These are phyloP conservation scores for Hortiboletus campestris DNA, from an alignment of 768 basidiomycete genomes.

Conservation along the genomic window DNA sequence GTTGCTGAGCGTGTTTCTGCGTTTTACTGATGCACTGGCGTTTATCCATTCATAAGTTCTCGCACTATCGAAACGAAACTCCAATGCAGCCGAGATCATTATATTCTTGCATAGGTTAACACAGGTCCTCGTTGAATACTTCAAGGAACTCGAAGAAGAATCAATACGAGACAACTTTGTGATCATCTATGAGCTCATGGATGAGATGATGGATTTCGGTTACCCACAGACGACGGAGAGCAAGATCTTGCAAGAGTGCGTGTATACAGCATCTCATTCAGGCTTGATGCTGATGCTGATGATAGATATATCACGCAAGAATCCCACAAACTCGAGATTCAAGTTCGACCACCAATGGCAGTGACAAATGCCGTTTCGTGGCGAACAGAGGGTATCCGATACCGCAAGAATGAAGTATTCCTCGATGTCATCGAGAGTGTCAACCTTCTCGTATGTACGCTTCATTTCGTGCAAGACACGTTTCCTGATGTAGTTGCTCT, in stretches of 20 bases:
- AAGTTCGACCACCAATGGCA: slow-evolving; percentile 90
- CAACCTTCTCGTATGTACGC: slow-evolving; percentile 76
- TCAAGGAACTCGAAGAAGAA: slow-evolving; percentile 99
- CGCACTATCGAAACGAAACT: slow-evolving; percentile 92
- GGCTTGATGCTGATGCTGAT: not conserved
- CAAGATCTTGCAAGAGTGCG: slow-evolving; percentile 96
- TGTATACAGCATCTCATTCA: slow-evolving; percentile 1
- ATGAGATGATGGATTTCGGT: slow-evolving; percentile 99
- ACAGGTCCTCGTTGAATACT: slow-evolving; percentile 94
- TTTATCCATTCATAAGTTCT: slow-evolving; percentile 56
- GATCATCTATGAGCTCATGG: slow-evolving; percentile 97
- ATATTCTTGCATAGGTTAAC: slow-evolving; percentile 93
- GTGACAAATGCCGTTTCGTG: slow-evolving; percentile 99
- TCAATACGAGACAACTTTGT: slow-evolving; percentile 99
- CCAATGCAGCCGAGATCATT: slow-evolving; percentile 94
- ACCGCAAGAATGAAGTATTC: slow-evolving; percentile 99
- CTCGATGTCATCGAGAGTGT: slow-evolving; percentile 97
- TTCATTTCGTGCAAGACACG: not conserved
- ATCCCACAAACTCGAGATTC: slow-evolving; percentile 93
- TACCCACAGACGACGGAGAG: slow-evolving; percentile 99
- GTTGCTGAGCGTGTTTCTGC: not conserved
- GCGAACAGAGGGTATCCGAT: slow-evolving; percentile 95
- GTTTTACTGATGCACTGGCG: not conserved
- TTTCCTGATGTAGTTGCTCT: not conserved
- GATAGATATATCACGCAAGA: slow-evolving; percentile 95